phyloP scores from a whole-genome alignment of 2,329 filamentous ascomycete species.

The Phyllosticta citrichinensis region DNA sequence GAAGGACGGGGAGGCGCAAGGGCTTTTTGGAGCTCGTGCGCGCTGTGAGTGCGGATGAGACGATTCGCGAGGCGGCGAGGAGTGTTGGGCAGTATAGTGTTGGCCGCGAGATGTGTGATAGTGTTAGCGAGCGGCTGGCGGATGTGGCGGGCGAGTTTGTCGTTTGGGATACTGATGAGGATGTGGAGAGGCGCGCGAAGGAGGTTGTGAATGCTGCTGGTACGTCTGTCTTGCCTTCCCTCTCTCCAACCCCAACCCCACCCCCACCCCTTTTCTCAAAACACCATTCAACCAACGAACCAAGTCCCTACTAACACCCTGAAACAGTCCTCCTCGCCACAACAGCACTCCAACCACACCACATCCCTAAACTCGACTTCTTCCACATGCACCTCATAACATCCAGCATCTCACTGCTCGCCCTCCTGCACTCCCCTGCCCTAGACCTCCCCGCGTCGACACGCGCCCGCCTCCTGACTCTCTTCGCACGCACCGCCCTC shows the following conservation, averaged over 20 bases:
- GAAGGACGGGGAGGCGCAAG: constrained; percentile 14
- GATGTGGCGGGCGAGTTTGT: constrained; percentile 21
- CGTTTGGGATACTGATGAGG: constrained; percentile 30
- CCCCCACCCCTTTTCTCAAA: neutral
- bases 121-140: constrained; percentile 46
- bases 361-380: constrained; percentile 70
- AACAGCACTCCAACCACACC: constrained; percentile 53
- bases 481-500: constrained; percentile 69
- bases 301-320: neutral
- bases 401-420: constrained; percentile 60
- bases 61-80: constrained; percentile 44
- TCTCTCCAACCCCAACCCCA: too few species aligned
- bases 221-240: constrained; percentile 27
- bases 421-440: constrained; percentile 44
- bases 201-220: constrained; percentile 61
- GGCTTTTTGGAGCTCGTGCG: constrained; percentile 52
- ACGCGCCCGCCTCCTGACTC: constrained; percentile 66
- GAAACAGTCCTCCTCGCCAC: constrained; percentile 43
- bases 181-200: constrained; percentile 47
- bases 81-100: constrained; percentile 52
- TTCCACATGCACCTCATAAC: constrained; percentile 74
- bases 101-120: constrained; percentile 53
- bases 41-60: constrained; percentile 46
- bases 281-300: neutral
- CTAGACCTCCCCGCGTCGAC: constrained; percentile 48